These are phyloP conservation scores for Vicia sativa DNA, from an alignment of 306 rosid species.

Conservation along the genomic window DNA sequence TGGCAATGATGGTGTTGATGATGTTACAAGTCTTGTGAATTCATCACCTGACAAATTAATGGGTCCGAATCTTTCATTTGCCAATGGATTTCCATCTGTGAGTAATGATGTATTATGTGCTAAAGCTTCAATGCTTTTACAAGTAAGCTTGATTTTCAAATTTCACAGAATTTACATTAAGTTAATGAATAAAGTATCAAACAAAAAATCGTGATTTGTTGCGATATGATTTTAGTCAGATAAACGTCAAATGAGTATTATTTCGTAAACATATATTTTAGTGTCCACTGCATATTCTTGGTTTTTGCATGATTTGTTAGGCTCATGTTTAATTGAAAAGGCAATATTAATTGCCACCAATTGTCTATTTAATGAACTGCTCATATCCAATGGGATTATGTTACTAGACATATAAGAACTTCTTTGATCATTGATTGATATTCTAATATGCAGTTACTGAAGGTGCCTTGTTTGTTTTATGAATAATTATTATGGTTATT, in stretches of 20 bases:
- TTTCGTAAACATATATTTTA: constrained; percentile 5
- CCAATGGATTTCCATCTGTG: constrained; percentile 82
- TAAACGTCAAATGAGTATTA: neutral
- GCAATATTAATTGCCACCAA: neutral
- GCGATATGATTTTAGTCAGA: constrained; percentile 3
- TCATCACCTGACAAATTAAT: constrained; percentile 90
- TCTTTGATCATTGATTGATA: constrained; percentile 5
- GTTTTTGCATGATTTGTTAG: constrained; percentile 4
- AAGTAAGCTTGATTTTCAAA: constrained; percentile 54
- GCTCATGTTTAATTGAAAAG: neutral
- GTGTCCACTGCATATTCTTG: constrained; percentile 1
- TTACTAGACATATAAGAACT: neutral
- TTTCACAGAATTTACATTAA: neutral
- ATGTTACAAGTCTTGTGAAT: constrained; percentile 81
- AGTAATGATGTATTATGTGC: constrained; percentile 94
- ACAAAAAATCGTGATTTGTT: neutral
- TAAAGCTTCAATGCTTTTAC: constrained; percentile 95
- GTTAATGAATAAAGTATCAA: neutral
- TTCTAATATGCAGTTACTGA: neutral
- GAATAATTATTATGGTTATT: neutral
- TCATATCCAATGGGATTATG: neutral
- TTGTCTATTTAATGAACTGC: constrained; percentile 10
- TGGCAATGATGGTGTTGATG: constrained; percentile 91
- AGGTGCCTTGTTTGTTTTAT: neutral
- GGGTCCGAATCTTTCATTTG: constrained; percentile 86